Evolutionary conservation across 2,329 filamentous ascomycete genomes (phyloP).

Genomic region (Nothophaeocryptopus gaeumannii): DNA sequence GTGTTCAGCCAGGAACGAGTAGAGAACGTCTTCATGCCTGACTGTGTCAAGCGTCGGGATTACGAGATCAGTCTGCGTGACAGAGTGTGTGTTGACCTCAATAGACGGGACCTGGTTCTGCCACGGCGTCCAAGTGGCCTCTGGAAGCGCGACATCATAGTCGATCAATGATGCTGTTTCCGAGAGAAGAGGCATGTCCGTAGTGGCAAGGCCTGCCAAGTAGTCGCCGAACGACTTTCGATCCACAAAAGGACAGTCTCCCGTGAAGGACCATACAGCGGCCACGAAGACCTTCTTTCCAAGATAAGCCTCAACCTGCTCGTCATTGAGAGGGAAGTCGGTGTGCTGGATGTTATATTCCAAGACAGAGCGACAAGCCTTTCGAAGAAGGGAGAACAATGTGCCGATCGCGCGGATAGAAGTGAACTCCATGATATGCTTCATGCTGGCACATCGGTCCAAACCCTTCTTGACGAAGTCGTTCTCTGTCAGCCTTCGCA

Average conservation of each 20-base stretch:
- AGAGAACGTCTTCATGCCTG: conserved; percentile 96
- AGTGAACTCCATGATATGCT: conserved; percentile 98
- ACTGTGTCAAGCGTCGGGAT: conserved; percentile 97
- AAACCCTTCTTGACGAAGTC: conserved; percentile 78
- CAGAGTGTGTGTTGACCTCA: conserved; percentile 96
- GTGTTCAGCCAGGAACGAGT: conserved; percentile 98
- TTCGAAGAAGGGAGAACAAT: conserved; percentile 92
- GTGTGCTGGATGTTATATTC: conserved; percentile 94
- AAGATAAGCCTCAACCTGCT: conserved; percentile 84
- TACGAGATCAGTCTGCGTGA: conserved; percentile 96
- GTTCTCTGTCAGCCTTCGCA: conserved; percentile 71
- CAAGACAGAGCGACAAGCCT: conserved; percentile 83
- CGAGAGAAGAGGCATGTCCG: conserved; percentile 79
- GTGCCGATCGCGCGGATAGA: conserved; percentile 86
- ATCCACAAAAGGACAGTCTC: conserved; percentile 84
- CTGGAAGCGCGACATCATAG: conserved; percentile 84
- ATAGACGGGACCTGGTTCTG: conserved; percentile 90
- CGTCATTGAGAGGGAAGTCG: conserved; percentile 87
- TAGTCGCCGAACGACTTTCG: conserved; percentile 87
- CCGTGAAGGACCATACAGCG: conserved; percentile 91
- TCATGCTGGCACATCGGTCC: conserved; percentile 70
- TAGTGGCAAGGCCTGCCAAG: conserved; percentile 75
- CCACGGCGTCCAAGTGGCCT: conserved; percentile 88
- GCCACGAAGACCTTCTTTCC: conserved; percentile 93
- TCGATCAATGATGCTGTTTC: conserved; percentile 81